A percentile compares a stretch with the other conserved stretches of the same genome.
Evolutionary conservation across 768 basidiomycete genomes (phyloP).

Genomic region (Pleurotus ostreatus): DNA sequence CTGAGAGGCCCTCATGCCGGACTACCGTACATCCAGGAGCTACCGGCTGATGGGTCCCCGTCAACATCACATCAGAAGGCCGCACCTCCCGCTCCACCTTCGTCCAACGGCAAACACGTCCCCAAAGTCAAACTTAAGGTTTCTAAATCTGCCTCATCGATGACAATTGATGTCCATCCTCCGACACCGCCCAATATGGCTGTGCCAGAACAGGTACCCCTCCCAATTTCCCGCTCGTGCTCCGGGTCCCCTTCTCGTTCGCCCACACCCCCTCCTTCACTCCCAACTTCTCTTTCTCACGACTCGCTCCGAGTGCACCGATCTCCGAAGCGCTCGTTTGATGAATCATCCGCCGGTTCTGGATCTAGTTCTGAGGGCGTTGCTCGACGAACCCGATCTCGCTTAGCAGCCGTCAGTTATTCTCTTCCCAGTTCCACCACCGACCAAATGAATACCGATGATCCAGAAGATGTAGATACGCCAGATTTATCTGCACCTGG

Average conservation of each 20-base stretch:
- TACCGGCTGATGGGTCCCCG: slow-evolving; percentile 22
- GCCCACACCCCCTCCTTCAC: slow-evolving; percentile 17
- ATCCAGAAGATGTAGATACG: slow-evolving; percentile 10
- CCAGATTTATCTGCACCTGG: slow-evolving; percentile 40
- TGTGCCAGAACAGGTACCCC: slow-evolving; percentile 24
- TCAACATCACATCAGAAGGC: slow-evolving; percentile 18
- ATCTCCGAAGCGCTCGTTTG: slow-evolving; percentile 58
- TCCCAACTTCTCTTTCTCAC: slow-evolving; percentile 11
- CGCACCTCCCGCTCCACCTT: slow-evolving; percentile 12
- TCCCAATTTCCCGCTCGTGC: slow-evolving; percentile 33
- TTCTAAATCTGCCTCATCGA: not conserved
- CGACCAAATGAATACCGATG: slow-evolving; percentile 8
- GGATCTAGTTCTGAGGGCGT: slow-evolving; percentile 21
- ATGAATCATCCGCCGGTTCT: slow-evolving; percentile 35
- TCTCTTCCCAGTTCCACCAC: not conserved
- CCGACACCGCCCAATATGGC: slow-evolving; percentile 18
- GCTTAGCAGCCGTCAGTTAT: not conserved
- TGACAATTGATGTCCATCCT: slow-evolving; percentile 4
- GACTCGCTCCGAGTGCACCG: slow-evolving; percentile 31
- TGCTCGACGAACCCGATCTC: slow-evolving; percentile 16
- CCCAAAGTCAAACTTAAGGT: slow-evolving; percentile 7
- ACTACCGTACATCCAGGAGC: slow-evolving; percentile 60
- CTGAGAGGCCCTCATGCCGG: slow-evolving; percentile 80
- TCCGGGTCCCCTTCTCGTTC: slow-evolving; percentile 16
- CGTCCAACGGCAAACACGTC: slow-evolving; percentile 17